Percentiles rank a stretch among this genome's conserved stretches.
Evolutionary conservation across 768 basidiomycete genomes (phyloP).

Genomic region (Cyclocybe cylindracea): DNA sequence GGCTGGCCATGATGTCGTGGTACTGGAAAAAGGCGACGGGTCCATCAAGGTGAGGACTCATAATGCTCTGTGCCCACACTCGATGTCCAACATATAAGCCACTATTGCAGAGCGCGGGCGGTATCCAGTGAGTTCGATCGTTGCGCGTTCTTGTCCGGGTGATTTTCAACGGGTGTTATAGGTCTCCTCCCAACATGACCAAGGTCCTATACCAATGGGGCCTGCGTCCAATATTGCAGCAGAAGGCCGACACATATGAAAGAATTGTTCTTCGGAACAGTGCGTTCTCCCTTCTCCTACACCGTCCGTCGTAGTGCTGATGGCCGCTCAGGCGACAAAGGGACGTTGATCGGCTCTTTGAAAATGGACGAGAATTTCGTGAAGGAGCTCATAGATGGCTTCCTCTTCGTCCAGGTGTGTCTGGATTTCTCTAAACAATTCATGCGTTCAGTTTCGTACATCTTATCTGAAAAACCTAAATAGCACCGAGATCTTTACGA

Average conservation of each 20-base stretch:
- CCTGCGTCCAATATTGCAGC: slow-evolving; percentile 41
- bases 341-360: slow-evolving; percentile 43
- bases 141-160: not conserved
- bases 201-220: slow-evolving; percentile 57
- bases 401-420: slow-evolving; percentile 41
- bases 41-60: slow-evolving; percentile 3
- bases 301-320: not conserved
- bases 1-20: slow-evolving; percentile 55
- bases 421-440: not conserved
- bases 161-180: slow-evolving; percentile 4
- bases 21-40: slow-evolving; percentile 46
- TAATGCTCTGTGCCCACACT: not conserved
- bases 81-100: not conserved
- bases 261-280: slow-evolving; percentile 21
- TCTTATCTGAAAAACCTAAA: not conserved
- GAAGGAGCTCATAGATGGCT: slow-evolving; percentile 35
- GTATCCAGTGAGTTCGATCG: slow-evolving; percentile 5
- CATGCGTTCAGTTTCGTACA: not conserved
- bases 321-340: slow-evolving; percentile 39
- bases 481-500: slow-evolving; percentile 55
- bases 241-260: slow-evolving; percentile 34
- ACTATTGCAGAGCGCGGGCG: slow-evolving; percentile 6
- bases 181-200: slow-evolving; percentile 57
- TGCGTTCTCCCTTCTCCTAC: not conserved
- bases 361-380: slow-evolving; percentile 36